Evolutionary conservation across 345 rosid species (phyloP).

Genomic region (Laguncularia racemosa): DNA sequence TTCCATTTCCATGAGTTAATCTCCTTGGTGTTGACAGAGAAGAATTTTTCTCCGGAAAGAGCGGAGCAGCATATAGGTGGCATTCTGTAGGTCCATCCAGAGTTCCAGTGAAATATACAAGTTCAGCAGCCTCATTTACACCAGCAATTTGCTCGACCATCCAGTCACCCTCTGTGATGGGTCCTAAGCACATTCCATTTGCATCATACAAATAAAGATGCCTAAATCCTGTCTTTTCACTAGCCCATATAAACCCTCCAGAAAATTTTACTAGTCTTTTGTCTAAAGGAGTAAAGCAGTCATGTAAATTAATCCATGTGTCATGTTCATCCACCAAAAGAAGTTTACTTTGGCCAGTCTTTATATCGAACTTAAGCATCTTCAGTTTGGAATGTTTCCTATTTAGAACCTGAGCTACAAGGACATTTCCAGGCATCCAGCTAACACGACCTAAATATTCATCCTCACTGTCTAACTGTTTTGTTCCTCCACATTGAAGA

Average conservation of each 20-base stretch:
- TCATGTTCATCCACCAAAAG: slow-evolving; percentile 58
- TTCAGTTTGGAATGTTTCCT: slow-evolving; percentile 67
- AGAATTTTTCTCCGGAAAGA: slow-evolving; percentile 30
- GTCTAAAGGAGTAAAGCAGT: slow-evolving; percentile 83
- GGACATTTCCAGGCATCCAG: slow-evolving; percentile 78
- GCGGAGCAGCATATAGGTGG: slow-evolving; percentile 55
- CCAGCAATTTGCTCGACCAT: slow-evolving; percentile 92
- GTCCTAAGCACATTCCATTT: slow-evolving; percentile 65
- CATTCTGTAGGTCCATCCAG: slow-evolving; percentile 73
- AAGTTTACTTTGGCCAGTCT: slow-evolving; percentile 57
- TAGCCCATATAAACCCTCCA: slow-evolving; percentile 93
- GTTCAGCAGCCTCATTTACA: slow-evolving; percentile 55
- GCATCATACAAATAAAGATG: slow-evolving; percentile 81
- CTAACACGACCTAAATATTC: slow-evolving; percentile 84
- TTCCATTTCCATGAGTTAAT: slow-evolving; percentile 79
- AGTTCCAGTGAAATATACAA: slow-evolving; percentile 78
- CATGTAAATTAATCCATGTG: slow-evolving; percentile 81
- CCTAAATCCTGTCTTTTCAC: slow-evolving; percentile 81
- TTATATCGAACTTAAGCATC: slow-evolving; percentile 59
- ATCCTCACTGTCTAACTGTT: slow-evolving; percentile 34
- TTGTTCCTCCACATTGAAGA: slow-evolving; percentile 66
- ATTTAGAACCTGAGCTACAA: slow-evolving; percentile 65
- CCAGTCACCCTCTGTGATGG: slow-evolving; percentile 85
- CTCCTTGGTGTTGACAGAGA: slow-evolving; percentile 41
- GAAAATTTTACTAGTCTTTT: slow-evolving; percentile 40